Base-by-base conservation (phyloP, 2,329 filamentous ascomycete species). In the Aspergillus puulaauensis region DNA sequence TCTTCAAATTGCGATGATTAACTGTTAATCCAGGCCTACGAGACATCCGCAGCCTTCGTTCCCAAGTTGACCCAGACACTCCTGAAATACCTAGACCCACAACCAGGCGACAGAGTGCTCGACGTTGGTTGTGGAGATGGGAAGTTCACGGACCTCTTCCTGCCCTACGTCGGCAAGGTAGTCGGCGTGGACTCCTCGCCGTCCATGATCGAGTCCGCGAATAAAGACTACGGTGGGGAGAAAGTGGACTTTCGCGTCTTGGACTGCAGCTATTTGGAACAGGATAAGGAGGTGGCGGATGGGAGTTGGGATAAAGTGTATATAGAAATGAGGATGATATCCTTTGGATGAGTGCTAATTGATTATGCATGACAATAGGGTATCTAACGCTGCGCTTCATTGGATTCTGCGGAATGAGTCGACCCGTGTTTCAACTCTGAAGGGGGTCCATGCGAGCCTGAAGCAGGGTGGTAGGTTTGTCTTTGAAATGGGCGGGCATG, bases 401-500 rank as follows among this genome's bases (percentile, higher is more conserved):
- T 89, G 86, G 86, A 86, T 89, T 66, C 77, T 91, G 7, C 75
- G 81, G 0, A 70, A 75, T 27, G 60, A 72, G 0, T 63, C 67
- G 0, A 80, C 79, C 1, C 79, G 84, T 9, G 62, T 71, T 3
- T 66, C 70, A 27, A 83, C 88, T 70, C 86, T 90, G 66, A 63
- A 66, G 7, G 82, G 78, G 40, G 78, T 86, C 3, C 73, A 80
- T 59, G 73, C 73, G 8, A 76, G 81, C 1, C 78, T 90, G 2
- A 78, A 75, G 35, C 81, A 83, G 0, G 80, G 80, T 11, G 88
- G 86, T 2, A 66, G 65, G 0, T 86, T 90, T 58, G 81, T 83
- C 9, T 89, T 90, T 65, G 88, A 91, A 71, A 88, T 88, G 84
- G 88, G 89, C 52, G 88, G 87, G 0, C 80, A 86, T 50, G 89